Evolutionary conservation across 805 yeast genomes (phyloP).

Genomic region (Starmerella tilneyi): DNA sequence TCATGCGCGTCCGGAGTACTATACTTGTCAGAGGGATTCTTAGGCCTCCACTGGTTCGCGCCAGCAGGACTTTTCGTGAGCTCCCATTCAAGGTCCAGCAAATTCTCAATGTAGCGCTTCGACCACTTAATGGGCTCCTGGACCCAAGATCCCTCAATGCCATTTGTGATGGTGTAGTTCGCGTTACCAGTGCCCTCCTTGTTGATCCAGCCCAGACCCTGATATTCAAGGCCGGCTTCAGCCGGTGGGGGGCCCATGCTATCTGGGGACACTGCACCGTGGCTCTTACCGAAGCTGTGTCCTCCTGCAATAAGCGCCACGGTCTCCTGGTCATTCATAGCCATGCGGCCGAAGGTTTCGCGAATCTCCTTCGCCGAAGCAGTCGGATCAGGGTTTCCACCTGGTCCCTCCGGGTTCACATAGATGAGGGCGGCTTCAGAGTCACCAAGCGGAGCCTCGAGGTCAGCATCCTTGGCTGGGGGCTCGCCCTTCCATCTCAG

Average conservation of each 20-base stretch:
- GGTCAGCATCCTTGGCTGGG: constrained; percentile 8
- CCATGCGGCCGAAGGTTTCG: constrained; percentile 21
- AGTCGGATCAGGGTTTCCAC: constrained; percentile 17
- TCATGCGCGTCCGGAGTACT: constrained; percentile 21
- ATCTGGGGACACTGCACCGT: constrained; percentile 18
- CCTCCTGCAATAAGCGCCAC: constrained; percentile 23
- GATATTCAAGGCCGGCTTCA: constrained; percentile 17
- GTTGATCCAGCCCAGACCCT: constrained; percentile 23
- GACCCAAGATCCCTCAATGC: constrained; percentile 22
- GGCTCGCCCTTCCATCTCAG: constrained; percentile 16
- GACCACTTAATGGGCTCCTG: constrained; percentile 15
- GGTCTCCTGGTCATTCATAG: constrained; percentile 22
- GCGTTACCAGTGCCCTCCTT: constrained; percentile 17
- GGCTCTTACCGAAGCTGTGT: constrained; percentile 21
- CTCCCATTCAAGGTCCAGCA: constrained; percentile 16
- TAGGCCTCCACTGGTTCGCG: constrained; percentile 19
- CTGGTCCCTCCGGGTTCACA: constrained; percentile 24
- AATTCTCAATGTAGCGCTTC: constrained; percentile 15
- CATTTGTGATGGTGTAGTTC: constrained; percentile 21
- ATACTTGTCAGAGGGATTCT: background rate
- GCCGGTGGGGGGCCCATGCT: constrained; percentile 20
- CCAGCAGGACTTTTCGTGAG: constrained; percentile 19
- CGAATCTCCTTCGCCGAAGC: constrained; percentile 21
- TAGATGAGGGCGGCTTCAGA: constrained; percentile 19
- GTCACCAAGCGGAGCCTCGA: constrained; percentile 17